Conservation (phyloP, 345 rosid species). For the Syzygium aromaticum region DNA sequence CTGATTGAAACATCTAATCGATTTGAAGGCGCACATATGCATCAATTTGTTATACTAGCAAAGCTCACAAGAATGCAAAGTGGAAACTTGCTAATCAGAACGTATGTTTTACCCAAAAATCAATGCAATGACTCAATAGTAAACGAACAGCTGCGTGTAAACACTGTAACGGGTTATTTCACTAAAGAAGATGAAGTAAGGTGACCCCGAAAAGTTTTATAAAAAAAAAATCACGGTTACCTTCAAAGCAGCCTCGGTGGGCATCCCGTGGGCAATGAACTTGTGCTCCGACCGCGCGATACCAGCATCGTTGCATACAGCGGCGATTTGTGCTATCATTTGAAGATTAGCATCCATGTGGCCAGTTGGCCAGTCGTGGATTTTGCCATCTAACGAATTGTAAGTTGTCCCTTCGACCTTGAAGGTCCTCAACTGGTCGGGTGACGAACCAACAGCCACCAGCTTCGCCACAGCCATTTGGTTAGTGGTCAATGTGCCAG, state of each 20-base stretch:
- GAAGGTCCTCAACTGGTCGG: conserved; percentile 32
- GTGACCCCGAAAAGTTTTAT: not conserved
- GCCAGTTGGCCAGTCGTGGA: conserved; percentile 46
- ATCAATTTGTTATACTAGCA: not conserved
- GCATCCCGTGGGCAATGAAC: conserved; percentile 53
- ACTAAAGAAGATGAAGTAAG: not conserved
- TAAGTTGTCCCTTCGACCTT: conserved; percentile 62
- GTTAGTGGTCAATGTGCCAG: conserved; percentile 69
- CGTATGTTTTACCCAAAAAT: not conserved
- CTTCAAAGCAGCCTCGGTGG: conserved; percentile 79
- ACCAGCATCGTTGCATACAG: conserved; percentile 57
- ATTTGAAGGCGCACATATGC: not conserved
- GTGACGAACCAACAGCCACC: conserved; percentile 42
- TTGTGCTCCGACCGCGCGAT: conserved; percentile 38
- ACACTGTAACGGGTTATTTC: not conserved
- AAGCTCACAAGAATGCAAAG: not conserved
- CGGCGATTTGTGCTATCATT: conserved; percentile 56
- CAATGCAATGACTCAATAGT: not conserved
- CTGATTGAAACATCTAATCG: not conserved
- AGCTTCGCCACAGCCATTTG: conserved; percentile 72
- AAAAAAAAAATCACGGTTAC: conserved; percentile 11
- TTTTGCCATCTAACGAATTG: conserved; percentile 48
- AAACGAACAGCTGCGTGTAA: not conserved
- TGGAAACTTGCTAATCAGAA: not conserved
- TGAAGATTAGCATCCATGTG: conserved; percentile 58